These are phyloP conservation scores for Populus pruinosa DNA, from an alignment of 345 rosid genomes.

Conservation along the genomic window DNA sequence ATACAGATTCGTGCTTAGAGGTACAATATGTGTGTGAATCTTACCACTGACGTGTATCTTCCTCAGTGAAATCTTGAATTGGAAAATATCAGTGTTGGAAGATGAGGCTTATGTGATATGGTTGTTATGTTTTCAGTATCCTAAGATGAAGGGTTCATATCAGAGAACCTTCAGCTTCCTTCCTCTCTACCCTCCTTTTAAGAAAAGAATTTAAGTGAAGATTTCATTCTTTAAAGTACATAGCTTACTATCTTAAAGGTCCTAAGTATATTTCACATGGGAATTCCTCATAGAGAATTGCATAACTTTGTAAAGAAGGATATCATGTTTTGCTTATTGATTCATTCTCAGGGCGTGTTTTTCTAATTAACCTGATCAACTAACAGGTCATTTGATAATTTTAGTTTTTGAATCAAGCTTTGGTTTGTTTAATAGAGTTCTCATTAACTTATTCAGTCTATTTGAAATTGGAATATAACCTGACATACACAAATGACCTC, in stretches of 20 bases:
- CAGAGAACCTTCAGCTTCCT: neutral
- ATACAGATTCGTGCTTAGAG: neutral
- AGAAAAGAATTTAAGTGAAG: neutral
- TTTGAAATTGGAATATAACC: neutral
- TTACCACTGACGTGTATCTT: neutral
- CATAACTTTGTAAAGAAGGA: neutral
- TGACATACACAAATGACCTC: neutral
- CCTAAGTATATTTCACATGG: neutral
- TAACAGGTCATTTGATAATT: neutral
- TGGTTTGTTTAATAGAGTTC: neutral
- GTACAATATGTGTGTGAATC: neutral
- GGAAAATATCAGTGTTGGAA: neutral
- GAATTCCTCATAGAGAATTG: neutral
- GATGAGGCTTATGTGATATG: neutral
- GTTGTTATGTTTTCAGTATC: neutral
- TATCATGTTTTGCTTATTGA: neutral
- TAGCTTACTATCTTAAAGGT: neutral
- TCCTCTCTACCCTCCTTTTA: neutral
- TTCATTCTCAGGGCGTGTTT: neutral
- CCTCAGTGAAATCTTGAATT: neutral
- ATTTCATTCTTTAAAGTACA: neutral
- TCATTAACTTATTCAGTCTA: neutral
- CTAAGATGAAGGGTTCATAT: neutral
- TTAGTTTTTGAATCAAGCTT: neutral
- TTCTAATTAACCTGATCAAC: neutral